These are phyloP conservation scores for Babesia caballi DNA, from an alignment of 169 alveolate genomes.

Conservation along the genomic window DNA sequence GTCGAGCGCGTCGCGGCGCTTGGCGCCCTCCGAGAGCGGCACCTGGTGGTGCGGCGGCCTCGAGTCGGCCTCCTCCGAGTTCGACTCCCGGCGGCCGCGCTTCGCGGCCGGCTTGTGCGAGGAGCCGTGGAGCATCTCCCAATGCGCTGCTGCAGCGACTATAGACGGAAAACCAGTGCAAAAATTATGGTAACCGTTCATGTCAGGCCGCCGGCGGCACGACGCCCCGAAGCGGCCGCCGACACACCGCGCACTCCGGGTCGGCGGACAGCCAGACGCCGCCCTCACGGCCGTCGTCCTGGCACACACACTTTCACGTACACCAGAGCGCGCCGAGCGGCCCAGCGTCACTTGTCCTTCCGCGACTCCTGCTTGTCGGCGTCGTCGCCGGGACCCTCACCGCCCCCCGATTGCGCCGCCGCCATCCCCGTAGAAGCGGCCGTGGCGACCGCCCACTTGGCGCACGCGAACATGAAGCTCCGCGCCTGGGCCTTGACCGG, in stretches of 20 bases:
- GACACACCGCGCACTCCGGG: too few relatives aligned
- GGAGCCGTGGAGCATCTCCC: not conserved
- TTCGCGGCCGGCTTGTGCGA: slow-evolving; percentile 18
- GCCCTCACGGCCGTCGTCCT: too few relatives aligned
- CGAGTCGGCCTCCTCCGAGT: slow-evolving; percentile 48
- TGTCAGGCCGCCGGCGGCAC: too few relatives aligned
- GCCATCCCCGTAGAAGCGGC: slow-evolving; percentile 3
- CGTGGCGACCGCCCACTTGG: slow-evolving; percentile 1
- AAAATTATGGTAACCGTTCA: too few relatives aligned
- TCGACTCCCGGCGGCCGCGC: slow-evolving; percentile 30
- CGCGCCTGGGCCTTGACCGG: slow-evolving; percentile 5
- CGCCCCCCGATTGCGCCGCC: not conserved
- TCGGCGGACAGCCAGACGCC: too few relatives aligned
- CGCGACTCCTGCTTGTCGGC: too few relatives aligned
- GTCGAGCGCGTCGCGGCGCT: slow-evolving; percentile 72
- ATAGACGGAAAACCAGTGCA: too few relatives aligned
- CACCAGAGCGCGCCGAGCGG: too few relatives aligned
- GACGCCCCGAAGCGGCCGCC: too few relatives aligned
- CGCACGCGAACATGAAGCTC: not conserved
- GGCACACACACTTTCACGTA: too few relatives aligned
- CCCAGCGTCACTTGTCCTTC: too few relatives aligned
- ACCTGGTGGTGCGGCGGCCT: slow-evolving; percentile 32
- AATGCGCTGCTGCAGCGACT: too few relatives aligned
- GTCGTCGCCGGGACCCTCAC: not conserved
- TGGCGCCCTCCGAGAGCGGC: slow-evolving; percentile 34